A percentile compares a stretch with the other conserved stretches of the same genome.
These are phyloP conservation scores for Alternaria infectoria DNA, from an alignment of 2,329 filamentous ascomycete genomes.

Conservation along the genomic window DNA sequence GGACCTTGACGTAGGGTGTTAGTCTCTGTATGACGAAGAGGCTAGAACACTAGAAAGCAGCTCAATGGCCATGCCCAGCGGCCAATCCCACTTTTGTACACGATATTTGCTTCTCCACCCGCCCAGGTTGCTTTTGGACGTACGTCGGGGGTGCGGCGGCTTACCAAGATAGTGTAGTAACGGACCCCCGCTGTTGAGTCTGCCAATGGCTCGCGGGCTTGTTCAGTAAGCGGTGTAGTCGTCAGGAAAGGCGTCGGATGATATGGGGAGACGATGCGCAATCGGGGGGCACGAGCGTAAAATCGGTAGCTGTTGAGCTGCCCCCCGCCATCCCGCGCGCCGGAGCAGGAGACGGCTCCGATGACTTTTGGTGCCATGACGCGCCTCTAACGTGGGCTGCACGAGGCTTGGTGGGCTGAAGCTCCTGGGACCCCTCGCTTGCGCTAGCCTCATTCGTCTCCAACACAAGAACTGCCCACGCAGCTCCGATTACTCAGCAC, in stretches of 20 bases:
- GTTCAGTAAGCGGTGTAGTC: constrained; percentile 11
- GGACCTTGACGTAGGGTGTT: constrained; percentile 8
- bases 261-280: constrained; percentile 1
- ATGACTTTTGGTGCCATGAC: constrained; percentile 6
- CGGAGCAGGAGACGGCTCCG: constrained; percentile 7
- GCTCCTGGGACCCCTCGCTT: not conserved
- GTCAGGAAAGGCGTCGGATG: not conserved
- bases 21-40: constrained; percentile 3
- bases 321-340: constrained; percentile 22
- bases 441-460: not conserved
- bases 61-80: constrained; percentile 13
- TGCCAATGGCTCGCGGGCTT: constrained; percentile 14
- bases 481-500: not conserved
- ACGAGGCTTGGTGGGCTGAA: not conserved
- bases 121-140: constrained; percentile 25
- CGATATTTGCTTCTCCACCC: constrained; percentile 16
- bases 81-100: constrained; percentile 11
- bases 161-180: constrained; percentile 26
- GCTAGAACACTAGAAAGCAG: constrained; percentile 1
- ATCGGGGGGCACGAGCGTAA: constrained; percentile 8
- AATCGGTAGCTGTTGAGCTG: constrained; percentile 10
- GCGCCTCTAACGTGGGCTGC: not conserved
- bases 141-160: constrained; percentile 7
- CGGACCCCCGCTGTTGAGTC: constrained; percentile 8
- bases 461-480: not conserved